phyloP scores from a whole-genome alignment of 1,284 basidiomycete genomes.

The Ganoderma lingzhi region DNA sequence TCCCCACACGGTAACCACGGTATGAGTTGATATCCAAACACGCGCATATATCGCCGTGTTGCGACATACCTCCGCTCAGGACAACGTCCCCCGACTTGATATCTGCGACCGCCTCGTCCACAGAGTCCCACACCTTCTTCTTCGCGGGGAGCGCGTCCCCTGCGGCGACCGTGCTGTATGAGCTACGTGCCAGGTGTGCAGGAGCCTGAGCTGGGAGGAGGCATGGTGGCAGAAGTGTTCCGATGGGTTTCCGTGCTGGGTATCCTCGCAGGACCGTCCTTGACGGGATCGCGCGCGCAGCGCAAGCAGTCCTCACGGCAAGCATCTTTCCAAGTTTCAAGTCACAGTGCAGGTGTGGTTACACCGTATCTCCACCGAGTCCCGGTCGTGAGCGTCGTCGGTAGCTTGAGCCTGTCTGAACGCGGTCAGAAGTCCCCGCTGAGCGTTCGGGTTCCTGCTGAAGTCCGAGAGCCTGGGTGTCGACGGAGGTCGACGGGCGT shows the following conservation, averaged over 20 bases:
- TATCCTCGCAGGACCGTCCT: constrained; percentile 25
- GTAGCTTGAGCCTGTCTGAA: neutral
- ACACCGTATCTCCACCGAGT: neutral
- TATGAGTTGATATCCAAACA: neutral
- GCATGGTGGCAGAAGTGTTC: constrained; percentile 25
- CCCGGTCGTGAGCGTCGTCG: neutral
- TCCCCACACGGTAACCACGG: neutral
- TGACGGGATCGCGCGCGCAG: constrained; percentile 25
- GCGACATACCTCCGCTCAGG: constrained; percentile 78
- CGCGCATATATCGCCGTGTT: neutral
- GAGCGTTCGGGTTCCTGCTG: neutral
- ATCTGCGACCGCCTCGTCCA: constrained; percentile 63
- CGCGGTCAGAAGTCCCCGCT: neutral
- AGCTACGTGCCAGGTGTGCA: constrained; percentile 9
- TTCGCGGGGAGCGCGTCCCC: constrained; percentile 44
- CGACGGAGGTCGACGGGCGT: neutral
- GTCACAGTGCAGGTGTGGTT: constrained; percentile 1
- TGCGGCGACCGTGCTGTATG: constrained; percentile 38
- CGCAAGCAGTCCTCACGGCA: constrained; percentile 22
- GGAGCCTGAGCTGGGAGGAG: constrained; percentile 6
- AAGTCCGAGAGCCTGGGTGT: constrained; percentile 2
- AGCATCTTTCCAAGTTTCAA: constrained; percentile 22
- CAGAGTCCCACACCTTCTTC: constrained; percentile 61
- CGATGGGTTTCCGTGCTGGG: constrained; percentile 26
- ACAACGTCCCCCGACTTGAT: constrained; percentile 71